Conservation (phyloP, 1,284 basidiomycete species). For the Ustilago crameri region DNA sequence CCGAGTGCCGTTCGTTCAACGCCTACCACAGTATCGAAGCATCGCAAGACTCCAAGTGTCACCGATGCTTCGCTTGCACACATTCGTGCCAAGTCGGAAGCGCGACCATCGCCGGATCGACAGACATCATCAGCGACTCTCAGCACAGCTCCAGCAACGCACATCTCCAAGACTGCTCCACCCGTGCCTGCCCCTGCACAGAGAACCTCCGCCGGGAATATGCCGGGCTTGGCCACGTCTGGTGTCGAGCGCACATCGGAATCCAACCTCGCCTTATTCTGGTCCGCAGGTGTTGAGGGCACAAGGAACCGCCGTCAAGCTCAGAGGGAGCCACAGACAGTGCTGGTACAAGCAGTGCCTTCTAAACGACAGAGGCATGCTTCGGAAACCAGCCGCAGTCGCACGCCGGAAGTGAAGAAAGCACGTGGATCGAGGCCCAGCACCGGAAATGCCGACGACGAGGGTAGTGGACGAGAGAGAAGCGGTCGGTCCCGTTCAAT, state of each 20-base stretch:
- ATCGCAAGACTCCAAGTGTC: constrained; percentile 50
- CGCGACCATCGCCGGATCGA: constrained; percentile 17
- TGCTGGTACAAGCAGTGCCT: constrained; percentile 24
- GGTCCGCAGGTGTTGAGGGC: constrained; percentile 63
- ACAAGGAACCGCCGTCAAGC: constrained; percentile 60
- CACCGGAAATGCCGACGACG: constrained; percentile 23
- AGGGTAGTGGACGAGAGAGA: constrained; percentile 30
- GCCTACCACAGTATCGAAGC: constrained; percentile 14
- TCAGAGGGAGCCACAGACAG: constrained; percentile 46
- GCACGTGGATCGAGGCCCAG: constrained; percentile 23
- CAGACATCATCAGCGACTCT: constrained; percentile 7
- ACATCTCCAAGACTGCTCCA: constrained; percentile 17
- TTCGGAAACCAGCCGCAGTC: constrained; percentile 44
- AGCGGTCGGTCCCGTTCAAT: constrained; percentile 30
- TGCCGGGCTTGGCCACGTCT: constrained; percentile 62
- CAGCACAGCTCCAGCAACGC: constrained; percentile 10
- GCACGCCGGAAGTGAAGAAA: constrained; percentile 44
- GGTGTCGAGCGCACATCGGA: constrained; percentile 65
- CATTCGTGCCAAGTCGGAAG: constrained; percentile 20
- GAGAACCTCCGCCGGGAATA: constrained; percentile 15
- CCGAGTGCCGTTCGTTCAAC: constrained; percentile 8
- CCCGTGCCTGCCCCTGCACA: constrained; percentile 21
- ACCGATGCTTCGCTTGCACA: constrained; percentile 26
- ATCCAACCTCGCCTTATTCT: constrained; percentile 65
- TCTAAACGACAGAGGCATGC: constrained; percentile 30